phyloP scores from a whole-genome alignment of 2,329 filamentous ascomycete genomes.

The Hirsutella rhossiliensis region DNA sequence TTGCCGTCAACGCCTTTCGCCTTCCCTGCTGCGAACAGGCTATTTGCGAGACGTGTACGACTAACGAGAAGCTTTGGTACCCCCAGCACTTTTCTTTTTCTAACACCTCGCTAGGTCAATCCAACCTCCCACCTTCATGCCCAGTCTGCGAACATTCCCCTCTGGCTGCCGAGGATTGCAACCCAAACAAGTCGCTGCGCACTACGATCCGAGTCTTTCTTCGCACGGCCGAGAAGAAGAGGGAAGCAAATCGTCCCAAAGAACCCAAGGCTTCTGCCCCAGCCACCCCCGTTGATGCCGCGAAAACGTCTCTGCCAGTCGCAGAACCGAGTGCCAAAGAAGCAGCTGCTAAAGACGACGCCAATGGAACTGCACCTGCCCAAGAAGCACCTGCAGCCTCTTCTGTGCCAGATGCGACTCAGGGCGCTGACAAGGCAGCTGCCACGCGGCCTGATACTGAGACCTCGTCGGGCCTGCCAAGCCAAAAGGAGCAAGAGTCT shows the following conservation, averaged over 20 bases:
- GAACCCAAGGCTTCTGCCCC: constrained; percentile 29
- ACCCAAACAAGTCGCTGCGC: constrained; percentile 78
- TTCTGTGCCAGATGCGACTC: neutral
- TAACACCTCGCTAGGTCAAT: constrained; percentile 46
- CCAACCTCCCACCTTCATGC: constrained; percentile 64
- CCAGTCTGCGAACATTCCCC: constrained; percentile 90
- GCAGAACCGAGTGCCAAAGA: constrained; percentile 10
- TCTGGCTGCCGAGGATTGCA: constrained; percentile 75
- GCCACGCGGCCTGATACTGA: neutral
- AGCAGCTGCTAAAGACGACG: constrained; percentile 4
- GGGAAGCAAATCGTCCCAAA: constrained; percentile 50
- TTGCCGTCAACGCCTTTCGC: constrained; percentile 83
- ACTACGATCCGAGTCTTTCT: constrained; percentile 88
- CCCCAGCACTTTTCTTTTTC: neutral
- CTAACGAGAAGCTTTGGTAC: no score
- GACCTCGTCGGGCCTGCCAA: neutral
- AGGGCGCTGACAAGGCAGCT: constrained; percentile 5
- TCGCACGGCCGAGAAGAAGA: constrained; percentile 83
- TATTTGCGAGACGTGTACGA: constrained; percentile 75
- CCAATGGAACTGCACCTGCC: neutral
- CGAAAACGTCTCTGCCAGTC: constrained; percentile 18
- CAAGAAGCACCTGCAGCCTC: neutral
- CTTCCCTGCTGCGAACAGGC: constrained; percentile 91
- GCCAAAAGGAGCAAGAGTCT: neutral
- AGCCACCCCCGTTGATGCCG: constrained; percentile 28